Evolutionary conservation across 2,329 filamentous ascomycete genomes (phyloP).

Genomic region (Byssoonygena ceratinophila): DNA sequence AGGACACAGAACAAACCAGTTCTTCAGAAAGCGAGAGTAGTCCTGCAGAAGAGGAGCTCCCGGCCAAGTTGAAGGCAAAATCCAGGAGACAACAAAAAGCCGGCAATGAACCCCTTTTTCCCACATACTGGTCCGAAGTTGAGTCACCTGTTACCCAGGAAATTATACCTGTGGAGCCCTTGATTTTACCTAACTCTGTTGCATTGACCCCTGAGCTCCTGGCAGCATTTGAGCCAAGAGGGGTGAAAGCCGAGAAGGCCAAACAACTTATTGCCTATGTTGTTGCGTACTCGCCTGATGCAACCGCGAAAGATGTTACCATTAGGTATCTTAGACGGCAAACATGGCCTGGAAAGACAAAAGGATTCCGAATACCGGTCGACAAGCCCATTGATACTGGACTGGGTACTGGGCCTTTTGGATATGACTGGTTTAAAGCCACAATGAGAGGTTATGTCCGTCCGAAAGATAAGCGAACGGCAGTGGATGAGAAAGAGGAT

Average conservation of each 20-base stretch:
- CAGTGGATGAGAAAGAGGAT: conserved; percentile 71
- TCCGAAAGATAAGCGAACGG: conserved; percentile 46
- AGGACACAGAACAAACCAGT: conserved; percentile 15
- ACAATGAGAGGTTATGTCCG: conserved; percentile 64
- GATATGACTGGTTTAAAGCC: conserved; percentile 79
- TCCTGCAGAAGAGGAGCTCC: conserved; percentile 14
- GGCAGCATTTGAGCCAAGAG: conserved; percentile 69
- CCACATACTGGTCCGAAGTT: conserved; percentile 88
- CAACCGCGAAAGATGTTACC: conserved; percentile 89
- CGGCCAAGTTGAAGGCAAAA: conserved; percentile 28
- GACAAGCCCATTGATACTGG: conserved; percentile 74
- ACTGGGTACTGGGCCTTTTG: conserved; percentile 63
- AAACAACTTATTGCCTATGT: conserved; percentile 88
- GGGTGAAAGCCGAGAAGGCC: conserved; percentile 68
- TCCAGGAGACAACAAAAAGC: conserved; percentile 31
- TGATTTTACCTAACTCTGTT: conserved; percentile 55
- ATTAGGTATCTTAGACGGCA: conserved; percentile 77
- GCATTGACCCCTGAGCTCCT: conserved; percentile 63
- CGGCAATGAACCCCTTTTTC: conserved; percentile 72
- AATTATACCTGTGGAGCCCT: conserved; percentile 66
- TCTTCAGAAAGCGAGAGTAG: conserved; percentile 21
- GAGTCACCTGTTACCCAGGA: conserved; percentile 70
- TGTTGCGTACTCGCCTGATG: conserved; percentile 69
- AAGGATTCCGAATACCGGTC: conserved; percentile 64
- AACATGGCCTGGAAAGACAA: conserved; percentile 77